A percentile compares a stretch with the other conserved stretches of the same genome.
Evolutionary conservation across 768 basidiomycete genomes (phyloP).

Genomic region (Auriscalpium microsporum): DNA sequence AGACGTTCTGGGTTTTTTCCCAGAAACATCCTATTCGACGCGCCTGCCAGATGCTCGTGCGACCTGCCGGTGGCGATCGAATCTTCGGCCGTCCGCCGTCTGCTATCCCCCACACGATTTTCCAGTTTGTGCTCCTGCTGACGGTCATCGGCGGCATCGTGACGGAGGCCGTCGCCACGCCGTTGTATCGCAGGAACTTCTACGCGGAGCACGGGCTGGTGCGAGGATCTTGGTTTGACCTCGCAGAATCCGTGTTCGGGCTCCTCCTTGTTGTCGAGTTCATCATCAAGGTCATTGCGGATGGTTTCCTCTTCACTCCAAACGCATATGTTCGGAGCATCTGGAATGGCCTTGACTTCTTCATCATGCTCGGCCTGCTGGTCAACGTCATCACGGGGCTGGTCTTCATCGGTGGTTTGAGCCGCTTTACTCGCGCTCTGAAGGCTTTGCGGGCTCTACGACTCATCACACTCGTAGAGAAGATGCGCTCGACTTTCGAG

Average conservation of each 20-base stretch:
- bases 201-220: conserved; percentile 47
- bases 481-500: conserved; percentile 81
- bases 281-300: conserved; percentile 83
- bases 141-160: conserved; percentile 75
- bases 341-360: conserved; percentile 87
- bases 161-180: conserved; percentile 79
- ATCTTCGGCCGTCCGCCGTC: conserved; percentile 74
- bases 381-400: conserved; percentile 67
- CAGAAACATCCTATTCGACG: conserved; percentile 68
- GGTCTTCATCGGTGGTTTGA: conserved; percentile 68
- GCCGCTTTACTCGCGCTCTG: conserved; percentile 74
- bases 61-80: conserved; percentile 77
- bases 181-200: conserved; percentile 70
- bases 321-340: conserved; percentile 87
- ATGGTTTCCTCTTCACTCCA: conserved; percentile 85
- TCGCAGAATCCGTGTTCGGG: conserved; percentile 68
- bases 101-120: conserved; percentile 55
- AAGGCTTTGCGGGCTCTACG: conserved; percentile 86
- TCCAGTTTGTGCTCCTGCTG: conserved; percentile 65
- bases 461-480: conserved; percentile 81
- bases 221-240: conserved; percentile 81
- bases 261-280: conserved; percentile 72
- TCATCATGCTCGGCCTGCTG: conserved; percentile 72
- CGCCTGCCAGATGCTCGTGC: conserved; percentile 75
- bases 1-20: conserved; percentile 81